These are phyloP conservation scores for Cercophora samala DNA, from an alignment of 495 filamentous ascomycete genomes.

Conservation along the genomic window DNA sequence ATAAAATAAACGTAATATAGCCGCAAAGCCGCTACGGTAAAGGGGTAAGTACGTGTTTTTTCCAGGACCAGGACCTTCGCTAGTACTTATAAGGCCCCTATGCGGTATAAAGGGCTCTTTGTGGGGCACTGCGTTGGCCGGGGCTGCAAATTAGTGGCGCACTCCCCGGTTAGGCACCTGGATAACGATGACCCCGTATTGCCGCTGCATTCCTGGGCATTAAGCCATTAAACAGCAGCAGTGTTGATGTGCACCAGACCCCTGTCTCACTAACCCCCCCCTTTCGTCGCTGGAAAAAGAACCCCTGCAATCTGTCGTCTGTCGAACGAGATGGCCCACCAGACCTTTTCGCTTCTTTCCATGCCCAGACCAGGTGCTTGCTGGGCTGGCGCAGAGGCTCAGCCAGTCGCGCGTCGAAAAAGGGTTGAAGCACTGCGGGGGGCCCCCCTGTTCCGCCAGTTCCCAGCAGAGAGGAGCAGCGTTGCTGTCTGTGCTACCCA, in stretches of 20 bases:
- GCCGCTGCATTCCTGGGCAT: background rate
- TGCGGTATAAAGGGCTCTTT: no score
- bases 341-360: constrained; percentile 15
- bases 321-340: constrained; percentile 6
- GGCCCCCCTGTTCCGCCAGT: constrained; percentile 12
- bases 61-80: no score
- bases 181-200: no score
- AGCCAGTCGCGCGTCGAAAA: constrained; percentile 2
- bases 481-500: constrained; percentile 12
- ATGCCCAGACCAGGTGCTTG: constrained; percentile 17
- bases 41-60: no score
- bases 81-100: no score
- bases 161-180: no score
- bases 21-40: no score
- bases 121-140: no score
- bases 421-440: constrained; percentile 8
- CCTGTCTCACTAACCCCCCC: constrained; percentile 8
- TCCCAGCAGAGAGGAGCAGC: constrained; percentile 13
- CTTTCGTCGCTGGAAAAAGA: background rate
- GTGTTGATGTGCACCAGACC: constrained; percentile 1
- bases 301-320: constrained; percentile 10
- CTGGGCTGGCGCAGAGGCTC: constrained; percentile 6
- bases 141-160: no score
- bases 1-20: no score
- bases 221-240: background rate